Evolutionary conservation across 257 asterid species (phyloP), one percentile per base, ranked within the genome.

Genomic region (Fraxinus anomala): DNA sequence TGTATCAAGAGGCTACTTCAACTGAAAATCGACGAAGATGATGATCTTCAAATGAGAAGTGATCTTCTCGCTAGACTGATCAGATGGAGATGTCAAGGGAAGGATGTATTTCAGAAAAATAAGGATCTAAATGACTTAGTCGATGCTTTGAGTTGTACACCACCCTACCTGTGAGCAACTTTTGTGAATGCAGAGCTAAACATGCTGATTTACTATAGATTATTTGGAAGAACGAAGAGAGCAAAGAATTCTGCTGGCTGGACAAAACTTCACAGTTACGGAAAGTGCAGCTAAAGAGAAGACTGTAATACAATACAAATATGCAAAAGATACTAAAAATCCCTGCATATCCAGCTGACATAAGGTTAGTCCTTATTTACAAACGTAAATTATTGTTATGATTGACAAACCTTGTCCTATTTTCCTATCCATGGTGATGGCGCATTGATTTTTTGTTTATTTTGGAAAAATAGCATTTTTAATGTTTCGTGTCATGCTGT

Each of bases 61-160:
- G 97, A 93, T 86, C 92, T 92, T 79, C 84, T 73, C 72, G 51
- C 70, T 28, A 83, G 95, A 75, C 70, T 90, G 72, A 69, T 75
- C 30, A 83, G 86, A 76, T 93, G 96, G 98, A 87, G 84, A 75
- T 70, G 63, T 80, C 89, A 87, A 79, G 92, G 94, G 68, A 82
- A 82, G 72, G 88, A 84, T 79, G 87, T 80, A 28, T 85, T 80
- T 70, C 79, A 65, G 74, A 82, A 80, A 59, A 74, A 81, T 85
- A 80, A 76, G 84, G 95, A 85, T 68, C 69, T 88, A 36, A 87
- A 87, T 73, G 79, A 69, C 75, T 59, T 88, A 67, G 82, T 89
- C 65, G 86, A 81, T 66, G 81, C 86, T 77, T 81, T 92, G 78
- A 79, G 72, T 77, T 80, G 85, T 75, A 68, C 70, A 75, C 79